Evolutionary conservation across 306 rosid species (phyloP), one percentile per base, ranked within the genome.

Genomic region (Cicer bijugum): DNA sequence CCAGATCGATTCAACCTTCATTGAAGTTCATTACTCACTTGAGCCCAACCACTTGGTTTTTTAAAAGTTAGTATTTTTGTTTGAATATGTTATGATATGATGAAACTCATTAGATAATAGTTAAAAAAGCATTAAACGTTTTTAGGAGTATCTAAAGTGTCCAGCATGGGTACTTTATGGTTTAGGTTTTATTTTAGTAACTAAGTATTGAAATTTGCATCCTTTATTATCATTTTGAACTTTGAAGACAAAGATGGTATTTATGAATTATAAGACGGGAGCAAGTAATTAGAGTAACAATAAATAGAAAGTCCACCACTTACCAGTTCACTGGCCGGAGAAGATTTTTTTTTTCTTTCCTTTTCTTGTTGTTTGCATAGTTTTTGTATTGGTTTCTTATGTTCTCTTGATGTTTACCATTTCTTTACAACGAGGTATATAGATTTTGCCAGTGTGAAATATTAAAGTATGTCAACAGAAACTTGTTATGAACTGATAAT

Each of bases 401-500:
- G 37, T 62, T 58, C 5, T 60, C 47, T 56, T 6, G 40, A 14
- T 14, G 40, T 67, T 72, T 79, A 14, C 6, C 37, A 12, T 47
- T 58, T 67, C 28, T 46, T 66, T 51, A 56, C 59, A 42, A 28
- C 56, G 53, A 15, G 35, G 35, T 28, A 28, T 28, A 28, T 28
- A 28, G 4, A 5, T 28, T 28, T 28, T 28, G 5, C 4, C 35
- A 28, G 35, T 28, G 35, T 28, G 19, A 28, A 28, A 28, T 28
- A 28, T 28, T 28, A 3, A 28, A 28, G 33, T 28, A 28, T 50
- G 19, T 14, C 56, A 6, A 50, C 19, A 50, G 17, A 51, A 51
- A 51, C 38, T 71, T 53, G 38, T 69, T 51, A 38, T 52, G 43
- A 56, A 68, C 40, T 62, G 38, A 71, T 23, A 6, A 19, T 14